A percentile compares a stretch with the other conserved stretches of the same genome.
phyloP scores from a whole-genome alignment of 1,284 basidiomycete genomes.

The Lentinus polychrous region DNA sequence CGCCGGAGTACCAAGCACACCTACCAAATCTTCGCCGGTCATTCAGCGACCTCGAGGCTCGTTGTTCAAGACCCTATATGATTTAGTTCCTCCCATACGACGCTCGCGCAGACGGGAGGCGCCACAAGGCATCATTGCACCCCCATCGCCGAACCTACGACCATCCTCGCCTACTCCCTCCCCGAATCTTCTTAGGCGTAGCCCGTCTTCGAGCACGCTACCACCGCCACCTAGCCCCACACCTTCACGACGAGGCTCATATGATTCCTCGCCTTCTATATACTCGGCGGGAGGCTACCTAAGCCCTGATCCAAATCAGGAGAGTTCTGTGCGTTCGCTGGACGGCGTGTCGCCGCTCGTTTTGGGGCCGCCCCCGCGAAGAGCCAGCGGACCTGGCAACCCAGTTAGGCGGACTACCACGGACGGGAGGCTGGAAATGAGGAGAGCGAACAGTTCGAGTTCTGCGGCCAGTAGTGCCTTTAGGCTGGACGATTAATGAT shows the following conservation, averaged over 20 bases:
- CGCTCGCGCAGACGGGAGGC: constrained; percentile 21
- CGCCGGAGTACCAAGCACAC: constrained; percentile 16
- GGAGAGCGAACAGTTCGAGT: constrained; percentile 18
- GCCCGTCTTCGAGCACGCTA: constrained; percentile 16
- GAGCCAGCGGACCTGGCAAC: constrained; percentile 6
- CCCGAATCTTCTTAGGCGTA: constrained; percentile 12
- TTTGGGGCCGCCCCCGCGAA: constrained; percentile 18
- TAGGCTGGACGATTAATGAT: constrained; percentile 3
- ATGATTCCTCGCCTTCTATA: constrained; percentile 16
- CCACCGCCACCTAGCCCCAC: constrained; percentile 18
- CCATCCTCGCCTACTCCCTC: constrained; percentile 15
- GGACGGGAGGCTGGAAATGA: constrained; percentile 19
- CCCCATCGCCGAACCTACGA: constrained; percentile 15
- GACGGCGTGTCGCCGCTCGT: constrained; percentile 14
- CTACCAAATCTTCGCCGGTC: constrained; percentile 12
- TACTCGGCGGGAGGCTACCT: constrained; percentile 4
- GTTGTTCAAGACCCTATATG: constrained; percentile 28
- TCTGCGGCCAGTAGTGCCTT: neutral
- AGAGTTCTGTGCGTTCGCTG: neutral
- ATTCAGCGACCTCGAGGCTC: constrained; percentile 16
- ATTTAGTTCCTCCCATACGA: constrained; percentile 24
- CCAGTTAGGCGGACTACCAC: constrained; percentile 7
- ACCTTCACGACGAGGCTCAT: constrained; percentile 11
- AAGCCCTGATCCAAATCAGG: constrained; percentile 9
- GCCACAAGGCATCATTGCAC: constrained; percentile 29